These are phyloP conservation scores for Funneliformis mosseae DNA, from an alignment of 192 early-diverging fungal species.

Conservation along the genomic window DNA sequence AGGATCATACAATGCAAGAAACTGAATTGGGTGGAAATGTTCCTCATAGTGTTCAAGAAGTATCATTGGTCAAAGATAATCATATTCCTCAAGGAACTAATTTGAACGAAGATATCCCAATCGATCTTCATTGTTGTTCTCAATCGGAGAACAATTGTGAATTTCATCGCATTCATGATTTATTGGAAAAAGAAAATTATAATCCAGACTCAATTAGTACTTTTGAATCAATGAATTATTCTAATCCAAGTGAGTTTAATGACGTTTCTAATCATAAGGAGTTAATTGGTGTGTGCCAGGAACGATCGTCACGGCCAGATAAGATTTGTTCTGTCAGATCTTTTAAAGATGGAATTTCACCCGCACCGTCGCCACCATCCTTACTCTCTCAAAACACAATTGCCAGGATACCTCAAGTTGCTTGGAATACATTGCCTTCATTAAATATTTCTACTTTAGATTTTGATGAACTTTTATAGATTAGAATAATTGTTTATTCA, in stretches of 20 bases:
- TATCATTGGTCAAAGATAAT: too few relatives aligned
- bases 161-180: neutral
- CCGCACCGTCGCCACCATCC: constrained; percentile 3
- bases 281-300: neutral
- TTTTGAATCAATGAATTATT: neutral
- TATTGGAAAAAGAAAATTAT: neutral
- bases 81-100: too few relatives aligned
- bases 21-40: too few relatives aligned
- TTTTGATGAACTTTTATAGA: constrained; percentile 1
- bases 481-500: too few relatives aligned
- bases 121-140: neutral
- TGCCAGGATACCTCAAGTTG: neutral
- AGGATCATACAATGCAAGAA: too few relatives aligned
- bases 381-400: neutral
- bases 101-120: neutral
- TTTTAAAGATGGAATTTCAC: neutral
- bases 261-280: neutral
- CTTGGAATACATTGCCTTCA: neutral
- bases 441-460: neutral
- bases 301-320: neutral
- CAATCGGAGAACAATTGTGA: neutral
- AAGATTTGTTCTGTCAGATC: neutral
- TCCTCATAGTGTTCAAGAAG: too few relatives aligned
- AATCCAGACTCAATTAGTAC: neutral
- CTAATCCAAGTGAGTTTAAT: neutral